A percentile compares a stretch with the other conserved stretches of the same genome.
Conservation (phyloP, 192 early-diverging fungal genomes). For the Coemansia sp. region DNA sequence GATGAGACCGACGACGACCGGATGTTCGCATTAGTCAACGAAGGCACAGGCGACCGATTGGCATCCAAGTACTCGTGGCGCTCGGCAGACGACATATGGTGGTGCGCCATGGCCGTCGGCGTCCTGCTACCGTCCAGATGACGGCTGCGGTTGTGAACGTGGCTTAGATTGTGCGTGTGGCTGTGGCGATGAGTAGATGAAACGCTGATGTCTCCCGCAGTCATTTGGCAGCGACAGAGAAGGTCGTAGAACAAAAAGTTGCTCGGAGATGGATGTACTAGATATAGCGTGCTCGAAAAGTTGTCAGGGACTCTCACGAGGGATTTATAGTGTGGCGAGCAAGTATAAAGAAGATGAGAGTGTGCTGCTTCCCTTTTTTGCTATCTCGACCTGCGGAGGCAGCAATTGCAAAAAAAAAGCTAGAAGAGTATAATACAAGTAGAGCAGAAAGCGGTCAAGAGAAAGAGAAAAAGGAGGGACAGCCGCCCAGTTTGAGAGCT, state of each 20-base stretch:
- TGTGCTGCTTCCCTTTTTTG: neutral
- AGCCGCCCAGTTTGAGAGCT: neutral
- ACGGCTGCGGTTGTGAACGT: neutral
- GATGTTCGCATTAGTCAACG: constrained; percentile 42
- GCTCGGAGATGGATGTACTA: neutral
- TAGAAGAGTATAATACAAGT: neutral
- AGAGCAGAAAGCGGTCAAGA: neutral
- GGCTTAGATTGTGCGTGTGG: constrained; percentile 5
- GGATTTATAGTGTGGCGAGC: neutral
- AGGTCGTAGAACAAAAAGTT: neutral
- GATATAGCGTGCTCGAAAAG: neutral
- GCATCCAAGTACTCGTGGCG: constrained; percentile 18
- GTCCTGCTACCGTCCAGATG: neutral
- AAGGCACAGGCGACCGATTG: constrained; percentile 46
- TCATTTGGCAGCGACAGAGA: neutral
- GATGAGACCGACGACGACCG: constrained; percentile 50
- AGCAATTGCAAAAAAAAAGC: neutral
- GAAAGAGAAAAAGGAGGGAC: constrained; percentile 1
- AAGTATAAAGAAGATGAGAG: neutral
- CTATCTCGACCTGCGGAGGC: constrained; percentile 2
- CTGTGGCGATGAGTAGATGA: neutral
- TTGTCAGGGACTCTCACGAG: neutral
- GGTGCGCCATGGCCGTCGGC: constrained; percentile 8
- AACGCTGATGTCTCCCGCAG: constrained; percentile 18
- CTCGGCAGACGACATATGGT: neutral